These are phyloP conservation scores for Cicer chorassanicum DNA, from an alignment of 306 rosid species.

Conservation along the genomic window DNA sequence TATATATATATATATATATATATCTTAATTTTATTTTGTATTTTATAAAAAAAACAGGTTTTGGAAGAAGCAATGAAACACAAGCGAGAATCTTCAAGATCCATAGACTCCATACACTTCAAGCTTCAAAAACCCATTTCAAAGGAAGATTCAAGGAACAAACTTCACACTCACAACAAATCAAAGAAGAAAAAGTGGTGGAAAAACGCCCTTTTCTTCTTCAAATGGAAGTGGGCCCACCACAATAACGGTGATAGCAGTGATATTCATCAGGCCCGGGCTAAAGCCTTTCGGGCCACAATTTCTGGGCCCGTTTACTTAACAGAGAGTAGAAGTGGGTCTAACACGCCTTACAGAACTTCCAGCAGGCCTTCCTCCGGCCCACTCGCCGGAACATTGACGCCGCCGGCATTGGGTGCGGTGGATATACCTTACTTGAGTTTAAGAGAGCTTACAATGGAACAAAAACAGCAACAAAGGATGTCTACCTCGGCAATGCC, in stretches of 20 bases:
- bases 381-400: constrained; percentile 70
- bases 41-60: constrained; percentile 56
- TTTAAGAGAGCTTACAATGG: constrained; percentile 84
- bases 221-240: constrained; percentile 70
- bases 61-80: constrained; percentile 87
- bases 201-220: constrained; percentile 73
- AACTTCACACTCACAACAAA: constrained; percentile 44
- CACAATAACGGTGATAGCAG: background rate
- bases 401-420: constrained; percentile 55
- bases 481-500: constrained; percentile 80
- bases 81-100: constrained; percentile 66
- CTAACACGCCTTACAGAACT: constrained; percentile 64
- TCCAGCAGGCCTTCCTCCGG: constrained; percentile 68
- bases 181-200: constrained; percentile 82
- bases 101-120: constrained; percentile 86
- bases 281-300: constrained; percentile 73
- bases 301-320: constrained; percentile 84
- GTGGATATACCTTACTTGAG: constrained; percentile 75
- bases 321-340: constrained; percentile 76
- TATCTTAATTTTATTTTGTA: background rate
- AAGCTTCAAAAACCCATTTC: constrained; percentile 87
- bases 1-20: too few species aligned
- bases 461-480: constrained; percentile 67
- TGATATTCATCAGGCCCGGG: constrained; percentile 80
- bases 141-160: constrained; percentile 65